phyloP scores from a whole-genome alignment of 106 monocot species.

The Dendrobium chrysotoxum region DNA sequence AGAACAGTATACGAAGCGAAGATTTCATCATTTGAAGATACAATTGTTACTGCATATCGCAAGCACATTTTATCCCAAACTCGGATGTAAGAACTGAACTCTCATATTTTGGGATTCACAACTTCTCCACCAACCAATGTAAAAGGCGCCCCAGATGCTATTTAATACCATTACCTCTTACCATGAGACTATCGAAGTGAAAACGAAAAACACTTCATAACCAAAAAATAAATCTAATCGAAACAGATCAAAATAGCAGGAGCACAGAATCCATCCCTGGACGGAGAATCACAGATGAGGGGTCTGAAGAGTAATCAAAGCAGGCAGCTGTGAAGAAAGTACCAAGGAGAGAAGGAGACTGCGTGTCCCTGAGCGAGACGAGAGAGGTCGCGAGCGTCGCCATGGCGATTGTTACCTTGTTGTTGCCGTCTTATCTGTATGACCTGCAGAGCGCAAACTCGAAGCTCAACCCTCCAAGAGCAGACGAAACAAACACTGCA shows the following conservation, averaged over 20 bases:
- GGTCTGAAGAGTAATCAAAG: background rate
- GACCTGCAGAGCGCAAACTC: background rate
- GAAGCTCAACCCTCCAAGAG: background rate
- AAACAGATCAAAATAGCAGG: background rate
- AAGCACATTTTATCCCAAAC: background rate
- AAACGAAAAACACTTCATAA: background rate
- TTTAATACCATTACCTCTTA: background rate
- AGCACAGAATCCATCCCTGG: background rate
- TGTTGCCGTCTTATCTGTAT: background rate
- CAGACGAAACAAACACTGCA: background rate
- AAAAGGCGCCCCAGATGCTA: background rate
- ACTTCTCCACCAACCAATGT: background rate
- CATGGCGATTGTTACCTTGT: background rate
- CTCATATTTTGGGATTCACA: background rate
- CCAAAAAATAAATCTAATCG: background rate
- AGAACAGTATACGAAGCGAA: background rate
- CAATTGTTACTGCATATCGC: background rate
- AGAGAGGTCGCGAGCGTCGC: conserved; percentile 1
- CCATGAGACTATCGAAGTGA: background rate
- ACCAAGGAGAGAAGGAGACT: background rate
- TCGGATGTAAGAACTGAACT: background rate
- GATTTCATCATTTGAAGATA: background rate
- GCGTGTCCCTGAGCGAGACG: background rate
- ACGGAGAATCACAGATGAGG: background rate
- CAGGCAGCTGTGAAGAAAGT: background rate